A percentile compares a stretch with the other conserved stretches of the same genome.
Evolutionary conservation across 768 basidiomycete species (phyloP).

Genomic region (Rhodotorula toruloides): DNA sequence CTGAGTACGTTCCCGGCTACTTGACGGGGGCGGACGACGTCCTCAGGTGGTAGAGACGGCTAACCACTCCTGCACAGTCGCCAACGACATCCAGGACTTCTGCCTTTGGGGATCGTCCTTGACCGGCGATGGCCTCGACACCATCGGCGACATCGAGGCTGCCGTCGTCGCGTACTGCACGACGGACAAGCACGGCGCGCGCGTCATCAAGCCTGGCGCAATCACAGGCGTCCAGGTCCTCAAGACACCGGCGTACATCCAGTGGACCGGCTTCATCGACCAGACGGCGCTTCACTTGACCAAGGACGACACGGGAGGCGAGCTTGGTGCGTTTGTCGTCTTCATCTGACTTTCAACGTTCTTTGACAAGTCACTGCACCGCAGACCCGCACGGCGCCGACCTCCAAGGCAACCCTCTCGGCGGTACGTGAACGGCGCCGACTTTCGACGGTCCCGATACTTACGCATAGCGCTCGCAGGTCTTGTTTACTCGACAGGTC

Average conservation of each 20-base stretch:
- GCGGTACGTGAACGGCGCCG: too few species aligned
- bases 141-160: constrained; percentile 33
- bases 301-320: constrained; percentile 62
- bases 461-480: too few species aligned
- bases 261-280: constrained; percentile 58
- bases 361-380: neutral
- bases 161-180: constrained; percentile 44
- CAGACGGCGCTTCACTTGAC: constrained; percentile 57
- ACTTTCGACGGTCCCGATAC: too few species aligned
- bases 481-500: constrained; percentile 19
- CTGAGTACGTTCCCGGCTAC: too few species aligned
- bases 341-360: too few species aligned
- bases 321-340: constrained; percentile 44
- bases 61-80: constrained; percentile 37
- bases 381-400: constrained; percentile 63
- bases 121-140: neutral
- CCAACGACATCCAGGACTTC: constrained; percentile 37
- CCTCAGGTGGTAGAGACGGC: too few species aligned
- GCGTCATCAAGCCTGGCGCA: constrained; percentile 61
- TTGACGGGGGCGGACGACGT: too few species aligned
- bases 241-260: constrained; percentile 49
- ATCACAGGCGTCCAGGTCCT: constrained; percentile 53
- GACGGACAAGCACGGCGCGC: constrained; percentile 58
- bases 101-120: constrained; percentile 25
- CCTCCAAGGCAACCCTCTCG: constrained; percentile 56